Percentiles rank a stretch among this genome's conserved stretches.
Conservation (phyloP, 306 rosid genomes). For the Fragaria vesca region DNA sequence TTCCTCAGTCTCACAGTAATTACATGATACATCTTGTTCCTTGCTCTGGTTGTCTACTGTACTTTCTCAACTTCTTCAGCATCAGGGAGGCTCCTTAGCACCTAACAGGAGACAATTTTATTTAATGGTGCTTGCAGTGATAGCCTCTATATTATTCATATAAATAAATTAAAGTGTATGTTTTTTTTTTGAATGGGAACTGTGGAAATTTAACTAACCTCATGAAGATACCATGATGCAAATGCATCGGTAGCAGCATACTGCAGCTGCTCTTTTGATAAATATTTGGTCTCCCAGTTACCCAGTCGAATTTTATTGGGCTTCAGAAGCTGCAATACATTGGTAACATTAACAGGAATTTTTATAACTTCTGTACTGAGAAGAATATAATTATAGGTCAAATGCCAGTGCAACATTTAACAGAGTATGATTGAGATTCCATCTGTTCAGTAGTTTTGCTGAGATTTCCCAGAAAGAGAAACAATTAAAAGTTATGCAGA, state of each 20-base stretch:
- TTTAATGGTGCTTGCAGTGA: neutral
- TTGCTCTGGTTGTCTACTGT: constrained; percentile 10
- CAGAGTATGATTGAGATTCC: neutral
- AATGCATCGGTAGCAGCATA: constrained; percentile 95
- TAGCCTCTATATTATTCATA: neutral
- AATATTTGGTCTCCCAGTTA: constrained; percentile 70
- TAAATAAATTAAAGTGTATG: neutral
- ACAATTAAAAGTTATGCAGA: neutral
- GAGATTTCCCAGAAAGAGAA: neutral
- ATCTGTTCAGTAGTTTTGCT: neutral
- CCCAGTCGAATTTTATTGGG: constrained; percentile 60
- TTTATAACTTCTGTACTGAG: neutral
- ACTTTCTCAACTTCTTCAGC: constrained; percentile 29
- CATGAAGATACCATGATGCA: constrained; percentile 75
- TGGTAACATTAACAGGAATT: neutral
- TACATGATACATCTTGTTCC: constrained; percentile 22
- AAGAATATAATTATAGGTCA: neutral
- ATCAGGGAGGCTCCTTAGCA: constrained; percentile 54
- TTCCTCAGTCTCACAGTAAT: neutral
- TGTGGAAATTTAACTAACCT: constrained; percentile 43
- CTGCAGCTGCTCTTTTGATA: constrained; percentile 64
- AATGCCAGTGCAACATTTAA: neutral
- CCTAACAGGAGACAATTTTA: constrained; percentile 31
- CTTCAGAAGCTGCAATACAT: constrained; percentile 63
- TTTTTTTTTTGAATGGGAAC: neutral